Conservation (phyloP, 1,284 basidiomycete species). For the Ustilago xerochloae region DNA sequence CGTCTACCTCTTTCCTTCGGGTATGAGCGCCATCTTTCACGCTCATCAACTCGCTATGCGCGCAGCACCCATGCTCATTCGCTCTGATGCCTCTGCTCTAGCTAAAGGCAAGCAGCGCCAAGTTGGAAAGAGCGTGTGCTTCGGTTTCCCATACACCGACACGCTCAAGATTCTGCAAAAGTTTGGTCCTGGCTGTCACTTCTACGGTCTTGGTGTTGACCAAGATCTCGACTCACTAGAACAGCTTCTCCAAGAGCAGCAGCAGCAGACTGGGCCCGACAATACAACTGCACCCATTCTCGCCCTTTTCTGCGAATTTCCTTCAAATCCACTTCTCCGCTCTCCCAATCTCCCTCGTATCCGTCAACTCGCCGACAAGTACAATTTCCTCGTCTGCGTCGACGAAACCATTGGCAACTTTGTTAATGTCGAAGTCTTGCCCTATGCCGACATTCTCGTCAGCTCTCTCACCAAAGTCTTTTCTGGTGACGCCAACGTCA, state of each 20-base stretch:
- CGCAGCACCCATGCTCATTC: constrained; percentile 23
- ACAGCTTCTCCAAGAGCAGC: constrained; percentile 72
- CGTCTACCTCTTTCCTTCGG: constrained; percentile 86
- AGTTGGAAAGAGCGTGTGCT: constrained; percentile 56
- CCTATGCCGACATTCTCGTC: constrained; percentile 90
- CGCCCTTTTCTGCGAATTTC: constrained; percentile 80
- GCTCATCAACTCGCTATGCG: constrained; percentile 76
- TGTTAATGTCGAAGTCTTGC: constrained; percentile 90
- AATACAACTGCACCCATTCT: constrained; percentile 66
- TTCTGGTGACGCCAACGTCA: constrained; percentile 93
- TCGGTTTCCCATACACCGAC: constrained; percentile 94
- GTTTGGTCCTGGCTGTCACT: constrained; percentile 94
- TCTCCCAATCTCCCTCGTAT: constrained; percentile 84
- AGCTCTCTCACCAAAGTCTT: constrained; percentile 95
- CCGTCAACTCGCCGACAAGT: constrained; percentile 83
- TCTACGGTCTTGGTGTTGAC: constrained; percentile 84
- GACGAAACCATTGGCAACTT: constrained; percentile 98
- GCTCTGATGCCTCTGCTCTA: not conserved
- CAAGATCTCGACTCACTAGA: constrained; percentile 82
- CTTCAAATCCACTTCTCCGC: constrained; percentile 91
- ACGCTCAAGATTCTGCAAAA: constrained; percentile 96
- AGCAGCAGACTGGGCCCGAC: constrained; percentile 69
- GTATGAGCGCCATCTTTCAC: constrained; percentile 93
- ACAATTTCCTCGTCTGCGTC: constrained; percentile 87
- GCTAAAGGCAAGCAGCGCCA: not conserved